Evolutionary conservation across 2,329 filamentous ascomycete species (phyloP), one percentile per base, ranked within the genome.

Genomic region (Clarireedia sp.): DNA sequence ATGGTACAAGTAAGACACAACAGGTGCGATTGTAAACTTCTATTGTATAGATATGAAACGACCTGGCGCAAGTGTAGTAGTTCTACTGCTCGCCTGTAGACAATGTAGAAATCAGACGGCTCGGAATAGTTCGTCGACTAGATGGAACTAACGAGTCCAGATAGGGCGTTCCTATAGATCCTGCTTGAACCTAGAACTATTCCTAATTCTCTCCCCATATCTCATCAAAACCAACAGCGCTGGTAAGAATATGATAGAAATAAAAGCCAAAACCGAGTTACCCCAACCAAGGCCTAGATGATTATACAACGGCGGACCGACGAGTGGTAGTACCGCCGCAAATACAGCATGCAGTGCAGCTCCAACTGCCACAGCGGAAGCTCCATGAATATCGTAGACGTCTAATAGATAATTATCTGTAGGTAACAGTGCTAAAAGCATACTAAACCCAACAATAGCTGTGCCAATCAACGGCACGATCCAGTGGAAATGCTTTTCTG

Each of bases 261-360:
- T 67, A 55, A 78, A 76, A 0, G 73, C 77, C 19, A 79, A 61
- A 47, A 79, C 58, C 2, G 73, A 73, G 52, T 71, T 75, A 0
- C 74, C 75, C 75, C 75, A 78, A 1, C 72, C 71, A 38, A 70
- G 60, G 1, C 71, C 74, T 6, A 73, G 60, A 8, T 41, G 61
- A 2, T 56, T 61, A 57, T 77, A 79, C 66, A 79, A 66, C 16
- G 60, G 57, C 6, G 74, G 72, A 2, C 73, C 75, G 45, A 77
- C 77, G 1, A 80, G 68, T 10, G 78, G 77, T 56, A 79, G 72
- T 2, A 72, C 71, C 29, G 78, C 76, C 6, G 73, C 75, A 1
- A 73, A 74, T 17, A 78, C 60, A 43, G 70, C 74, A 14, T 73
- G 67, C 2, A 69, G 68, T 2, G 75, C 63, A 1, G 71, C 71